Conservation (phyloP, 495 filamentous ascomycete species). For the Aspergillus olivimuriae region DNA sequence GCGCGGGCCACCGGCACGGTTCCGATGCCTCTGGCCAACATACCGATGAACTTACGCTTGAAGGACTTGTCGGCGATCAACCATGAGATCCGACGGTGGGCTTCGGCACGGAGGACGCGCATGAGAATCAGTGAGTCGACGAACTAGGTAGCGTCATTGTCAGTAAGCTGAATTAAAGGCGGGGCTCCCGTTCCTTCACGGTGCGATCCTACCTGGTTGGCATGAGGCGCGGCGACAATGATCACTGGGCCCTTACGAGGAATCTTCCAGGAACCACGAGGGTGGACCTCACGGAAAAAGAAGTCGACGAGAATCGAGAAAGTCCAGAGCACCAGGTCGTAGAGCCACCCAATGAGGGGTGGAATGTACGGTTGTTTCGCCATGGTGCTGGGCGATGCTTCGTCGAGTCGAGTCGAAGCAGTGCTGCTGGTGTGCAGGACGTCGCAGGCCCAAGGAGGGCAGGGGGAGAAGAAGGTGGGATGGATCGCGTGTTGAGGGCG, state of each 20-base stretch:
- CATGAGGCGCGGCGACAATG: constrained; percentile 97
- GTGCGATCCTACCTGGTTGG: constrained; percentile 97
- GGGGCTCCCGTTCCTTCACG: too few species aligned
- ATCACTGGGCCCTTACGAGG: constrained; percentile 82
- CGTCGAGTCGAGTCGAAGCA: too few species aligned
- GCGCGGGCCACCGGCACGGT: constrained; percentile 85
- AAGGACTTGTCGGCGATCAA: constrained; percentile 95
- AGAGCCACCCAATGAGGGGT: constrained; percentile 60
- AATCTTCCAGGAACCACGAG: constrained; percentile 88
- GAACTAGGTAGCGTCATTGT: constrained; percentile 50
- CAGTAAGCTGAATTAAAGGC: too few species aligned
- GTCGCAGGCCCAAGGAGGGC: background rate
- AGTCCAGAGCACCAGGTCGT: constrained; percentile 74
- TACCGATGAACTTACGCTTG: constrained; percentile 77
- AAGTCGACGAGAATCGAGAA: constrained; percentile 84
- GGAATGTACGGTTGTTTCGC: constrained; percentile 13
- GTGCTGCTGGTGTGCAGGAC: background rate
- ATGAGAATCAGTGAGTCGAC: constrained; percentile 93
- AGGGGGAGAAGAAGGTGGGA: background rate
- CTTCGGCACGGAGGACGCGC: constrained; percentile 78
- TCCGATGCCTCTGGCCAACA: constrained; percentile 69
- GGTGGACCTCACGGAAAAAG: constrained; percentile 97
- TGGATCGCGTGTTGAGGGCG: too few species aligned
- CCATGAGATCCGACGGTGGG: constrained; percentile 80
- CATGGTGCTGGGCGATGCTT: constrained; percentile 9